Percentiles rank a stretch among this genome's conserved stretches.
phyloP scores from a whole-genome alignment of 1,139 yeast species.

The Magnusiomyces ingens region DNA sequence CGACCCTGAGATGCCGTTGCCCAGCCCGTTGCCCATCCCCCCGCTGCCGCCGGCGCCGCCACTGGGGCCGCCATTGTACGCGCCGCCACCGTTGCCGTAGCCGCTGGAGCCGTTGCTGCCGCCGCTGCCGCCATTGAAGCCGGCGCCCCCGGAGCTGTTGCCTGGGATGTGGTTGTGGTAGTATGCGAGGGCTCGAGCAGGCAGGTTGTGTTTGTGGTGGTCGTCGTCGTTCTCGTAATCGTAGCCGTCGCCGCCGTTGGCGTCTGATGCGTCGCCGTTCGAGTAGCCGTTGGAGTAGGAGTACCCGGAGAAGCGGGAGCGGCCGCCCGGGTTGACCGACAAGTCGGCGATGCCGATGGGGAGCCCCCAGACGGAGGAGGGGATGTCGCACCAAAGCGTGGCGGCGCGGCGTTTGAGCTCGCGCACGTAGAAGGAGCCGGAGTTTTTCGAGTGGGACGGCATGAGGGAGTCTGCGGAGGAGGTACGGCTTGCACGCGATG shows the following conservation, averaged over 20 bases:
- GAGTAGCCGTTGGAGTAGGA: neutral
- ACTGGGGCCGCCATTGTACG: neutral
- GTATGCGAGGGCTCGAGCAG: too few relatives aligned
- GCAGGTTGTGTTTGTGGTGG: too few relatives aligned
- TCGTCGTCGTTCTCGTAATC: too few relatives aligned
- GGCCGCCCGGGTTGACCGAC: constrained; percentile 25
- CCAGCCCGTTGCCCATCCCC: neutral
- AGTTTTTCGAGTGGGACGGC: constrained; percentile 13
- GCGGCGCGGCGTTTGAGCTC: constrained; percentile 49
- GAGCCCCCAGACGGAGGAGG: constrained; percentile 52
- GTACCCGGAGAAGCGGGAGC: neutral
- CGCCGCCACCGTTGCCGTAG: neutral
- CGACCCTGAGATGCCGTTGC: neutral
- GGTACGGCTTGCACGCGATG: constrained; percentile 10
- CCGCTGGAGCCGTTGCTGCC: neutral
- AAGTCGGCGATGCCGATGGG: constrained; percentile 56
- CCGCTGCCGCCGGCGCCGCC: neutral
- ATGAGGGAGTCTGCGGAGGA: constrained; percentile 5
- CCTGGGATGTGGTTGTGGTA: neutral
- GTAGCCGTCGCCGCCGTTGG: neutral
- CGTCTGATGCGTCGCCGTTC: neutral
- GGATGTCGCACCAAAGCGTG: constrained; percentile 43
- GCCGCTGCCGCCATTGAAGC: neutral
- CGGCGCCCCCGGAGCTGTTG: neutral
- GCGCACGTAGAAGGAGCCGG: constrained; percentile 48